Conservation (phyloP, 164 flowering plant species). For the Kingdonia uniflora region DNA sequence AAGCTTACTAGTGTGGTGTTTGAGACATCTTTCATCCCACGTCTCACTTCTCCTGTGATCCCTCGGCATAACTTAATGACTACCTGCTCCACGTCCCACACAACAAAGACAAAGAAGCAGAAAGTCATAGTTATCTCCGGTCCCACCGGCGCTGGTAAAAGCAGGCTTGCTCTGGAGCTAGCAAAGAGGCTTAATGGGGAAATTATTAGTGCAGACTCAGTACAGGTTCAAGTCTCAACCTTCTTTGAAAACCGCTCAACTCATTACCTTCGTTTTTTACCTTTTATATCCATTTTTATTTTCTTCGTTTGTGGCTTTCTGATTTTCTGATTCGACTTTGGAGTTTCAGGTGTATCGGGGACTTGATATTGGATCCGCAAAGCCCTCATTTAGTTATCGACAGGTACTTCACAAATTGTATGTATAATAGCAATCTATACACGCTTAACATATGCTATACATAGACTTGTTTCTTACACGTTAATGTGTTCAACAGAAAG, state of each 20-base stretch:
- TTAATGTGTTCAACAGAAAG: no score
- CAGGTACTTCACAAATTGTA: conserved; percentile 53
- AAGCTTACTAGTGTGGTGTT: conserved; percentile 13
- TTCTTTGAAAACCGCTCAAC: neutral
- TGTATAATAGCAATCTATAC: no score
- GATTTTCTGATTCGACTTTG: neutral
- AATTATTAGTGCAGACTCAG: conserved; percentile 94
- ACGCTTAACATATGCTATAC: no score
- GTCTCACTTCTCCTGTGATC: conserved; percentile 2
- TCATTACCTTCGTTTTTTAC: no score
- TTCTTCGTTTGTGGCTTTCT: neutral
- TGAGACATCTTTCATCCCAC: conserved; percentile 5
- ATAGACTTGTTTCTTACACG: no score
- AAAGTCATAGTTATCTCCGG: conserved; percentile 89
- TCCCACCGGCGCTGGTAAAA: conserved; percentile 91
- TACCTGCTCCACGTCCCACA: conserved; percentile 16
- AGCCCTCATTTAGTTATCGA: conserved; percentile 62
- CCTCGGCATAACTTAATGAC: conserved; percentile 16
- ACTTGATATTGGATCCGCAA: conserved; percentile 95
- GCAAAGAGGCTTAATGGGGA: conserved; percentile 90
- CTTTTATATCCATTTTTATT: no score
- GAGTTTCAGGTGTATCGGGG: conserved; percentile 69
- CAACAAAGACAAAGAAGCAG: conserved; percentile 27
- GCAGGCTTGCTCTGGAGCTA: conserved; percentile 70
- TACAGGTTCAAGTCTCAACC: conserved; percentile 46